Conservation (phyloP, 306 rosid species). For the cucumber (Cucumis sativus) region Cucumber_9930_V3 NC_026655.2:8110501-8111000, state of each 20-base stretch:
- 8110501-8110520: slow-evolving; percentile 64
- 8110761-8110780: not conserved
- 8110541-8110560: slow-evolving; percentile 36
- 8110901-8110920: not conserved
- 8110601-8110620: not conserved
- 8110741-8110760: not conserved
- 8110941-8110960: not conserved
- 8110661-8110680: not conserved
- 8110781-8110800: not conserved
- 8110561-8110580: not conserved
- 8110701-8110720: not conserved
- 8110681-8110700: not conserved
- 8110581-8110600: not conserved
- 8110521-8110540: slow-evolving; percentile 87
- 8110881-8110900: not conserved
- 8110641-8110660: not conserved
- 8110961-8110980: not conserved
- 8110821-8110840: not conserved
- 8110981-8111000: not conserved
- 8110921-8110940: not conserved
- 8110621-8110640: not conserved
- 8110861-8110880: too few relatives aligned
- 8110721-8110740: not conserved
- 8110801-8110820: not conserved
- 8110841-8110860: not conserved